Base-by-base conservation (phyloP, 202 grass and related monocot species). In the Elaeis oleifera region DNA sequence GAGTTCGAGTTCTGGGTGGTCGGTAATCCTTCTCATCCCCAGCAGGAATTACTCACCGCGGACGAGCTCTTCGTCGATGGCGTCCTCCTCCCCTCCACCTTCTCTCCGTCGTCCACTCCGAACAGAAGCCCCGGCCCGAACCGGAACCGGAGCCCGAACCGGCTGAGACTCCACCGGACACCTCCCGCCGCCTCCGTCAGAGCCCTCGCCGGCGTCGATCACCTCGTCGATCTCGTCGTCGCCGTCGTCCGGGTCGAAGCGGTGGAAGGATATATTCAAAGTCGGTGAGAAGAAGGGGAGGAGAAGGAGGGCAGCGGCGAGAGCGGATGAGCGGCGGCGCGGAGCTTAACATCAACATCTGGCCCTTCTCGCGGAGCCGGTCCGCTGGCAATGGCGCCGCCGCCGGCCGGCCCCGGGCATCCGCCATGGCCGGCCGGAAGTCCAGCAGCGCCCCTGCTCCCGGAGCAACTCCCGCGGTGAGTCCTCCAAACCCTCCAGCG, bases 381-480 rank as follows among this genome's bases (percentile, higher is more conserved):
- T 59, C 57, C 13, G 22, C 57, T 13, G 57, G 14, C 11, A 59
- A 28, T 17, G 57, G 25, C 3, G 24, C 57, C 16, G 15, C 23
- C 23, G 18, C 18, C 18, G 18, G 23, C 24, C 24, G 57, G 57
- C 23, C 24, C 23, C 16, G 24, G 27, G 57, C 57, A 5, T 58
- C 72, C 15, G 57, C 25, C 3, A 6, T 59, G 57, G 4, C 57
- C 25, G 18, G 18, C 6, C 57, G 25, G 17, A 87, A 79, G 67
- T 83, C 76, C 44, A 92, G 82, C 75, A 97, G 92, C 66, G 92
- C 92, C 2, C 92, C 0, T 97, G 92, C 66, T 97, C 92, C 16
- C 74, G 92, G 24, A 97, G 92, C 74, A 97, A 97, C 84, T 97
- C 92, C 48, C 82, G 85, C 6, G 85, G 89, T 1, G 92, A 86